Base-by-base conservation (phyloP, 1,139 yeast genomes). In the Pneumocystis sp. region DNA sequence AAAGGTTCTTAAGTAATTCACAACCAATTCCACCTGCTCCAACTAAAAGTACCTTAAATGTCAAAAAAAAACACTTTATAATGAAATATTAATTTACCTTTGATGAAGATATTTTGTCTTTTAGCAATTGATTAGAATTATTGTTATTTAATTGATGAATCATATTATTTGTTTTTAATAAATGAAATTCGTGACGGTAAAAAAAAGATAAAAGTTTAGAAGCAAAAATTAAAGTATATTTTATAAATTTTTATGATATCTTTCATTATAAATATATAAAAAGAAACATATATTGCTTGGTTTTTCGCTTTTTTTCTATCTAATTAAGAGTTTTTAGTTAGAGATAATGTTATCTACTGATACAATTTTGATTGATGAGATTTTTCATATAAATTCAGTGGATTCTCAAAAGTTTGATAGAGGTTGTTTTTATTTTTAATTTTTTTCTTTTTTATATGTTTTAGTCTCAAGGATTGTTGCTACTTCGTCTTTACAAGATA, bases 1-100 rank as follows among this genome's bases (percentile, higher is more conserved):
- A 85, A 64, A 95, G 79, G 73, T 95, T 89, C 73, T 95, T 95
- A 67, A 95, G 79, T 59, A 95, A 78, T 75, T 95, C 99, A 75
- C 97, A 95, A 3, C 99, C 99, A 69, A 95, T 91, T n/a, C 99
- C 99, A 39, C 99, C 99, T 0, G 98, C 97, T 3, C 99, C 98
- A 0, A 95, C 96, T 78, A 95, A 79, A 62, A 95, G 78, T 29
- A 93, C 90, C 66, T 64, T 10, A 63, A 35, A 8, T 3, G 15
- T 62, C n/a, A 62, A 15, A 15, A 50, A 21, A 45, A 45, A 44
- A 19, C 1, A 25, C 34, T 0, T 50, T 25, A 5, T 8, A 25
- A 50, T 12, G 25, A 50, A 50, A 12, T 2, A 12, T 12, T 25
- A 21, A 25, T 10, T 6, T 25, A 25, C 57, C 34, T 50, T 50